Evolutionary conservation across 2,329 filamentous ascomycete genomes (phyloP).

Genomic region (Penicillium sp.): DNA sequence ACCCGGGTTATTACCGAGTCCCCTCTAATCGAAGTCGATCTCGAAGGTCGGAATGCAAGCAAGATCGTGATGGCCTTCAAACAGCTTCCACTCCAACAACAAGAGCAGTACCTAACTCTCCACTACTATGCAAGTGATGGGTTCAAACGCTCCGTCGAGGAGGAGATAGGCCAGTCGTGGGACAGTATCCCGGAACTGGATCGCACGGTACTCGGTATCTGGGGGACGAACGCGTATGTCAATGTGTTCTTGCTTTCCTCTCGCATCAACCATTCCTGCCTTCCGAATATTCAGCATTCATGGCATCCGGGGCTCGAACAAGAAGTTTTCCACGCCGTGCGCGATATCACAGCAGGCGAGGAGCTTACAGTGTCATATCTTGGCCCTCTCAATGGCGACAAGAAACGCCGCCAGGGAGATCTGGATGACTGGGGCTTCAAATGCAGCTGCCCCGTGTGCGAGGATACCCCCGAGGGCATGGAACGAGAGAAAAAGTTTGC

Average conservation of each 20-base stretch:
- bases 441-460: neutral
- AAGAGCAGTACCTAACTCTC: neutral
- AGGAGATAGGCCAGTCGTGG: neutral
- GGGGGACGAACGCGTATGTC: neutral
- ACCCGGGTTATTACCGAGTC: neutral
- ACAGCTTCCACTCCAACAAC: neutral
- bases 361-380: neutral
- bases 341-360: neutral
- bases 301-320: neutral
- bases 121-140: neutral
- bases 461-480: neutral
- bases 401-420: neutral
- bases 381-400: neutral
- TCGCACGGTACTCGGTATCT: neutral
- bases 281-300: neutral
- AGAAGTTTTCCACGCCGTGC: neutral
- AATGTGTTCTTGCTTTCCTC: neutral
- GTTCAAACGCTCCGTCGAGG: neutral
- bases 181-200: neutral
- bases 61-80: neutral
- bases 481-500: neutral
- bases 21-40: neutral
- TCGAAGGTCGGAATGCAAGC: neutral
- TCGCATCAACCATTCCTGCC: neutral
- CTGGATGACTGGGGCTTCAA: neutral